Conservation (phyloP, 2,329 filamentous ascomycete species). For the Clarireedia paspali region DNA sequence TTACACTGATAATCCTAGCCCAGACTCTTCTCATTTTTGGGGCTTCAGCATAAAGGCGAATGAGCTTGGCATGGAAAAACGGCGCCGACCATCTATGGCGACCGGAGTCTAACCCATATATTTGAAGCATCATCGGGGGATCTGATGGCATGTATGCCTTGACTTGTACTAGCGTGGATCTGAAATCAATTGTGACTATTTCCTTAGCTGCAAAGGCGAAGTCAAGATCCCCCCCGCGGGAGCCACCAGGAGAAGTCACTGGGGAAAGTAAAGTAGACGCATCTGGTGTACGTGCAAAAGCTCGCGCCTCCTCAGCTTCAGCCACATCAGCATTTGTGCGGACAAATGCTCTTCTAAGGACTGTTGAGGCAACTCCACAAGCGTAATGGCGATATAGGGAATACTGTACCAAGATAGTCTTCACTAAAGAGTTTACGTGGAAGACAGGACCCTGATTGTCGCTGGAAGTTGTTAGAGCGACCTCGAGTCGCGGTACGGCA, state of each 20-base stretch:
- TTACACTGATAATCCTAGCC: constrained; percentile 80
- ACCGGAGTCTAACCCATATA: constrained; percentile 75
- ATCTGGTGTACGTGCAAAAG: constrained; percentile 9
- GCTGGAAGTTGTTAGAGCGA: constrained; percentile 76
- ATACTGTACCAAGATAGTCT: constrained; percentile 76
- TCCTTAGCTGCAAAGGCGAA: constrained; percentile 39
- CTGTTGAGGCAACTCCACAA: constrained; percentile 70
- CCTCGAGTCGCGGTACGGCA: constrained; percentile 76
- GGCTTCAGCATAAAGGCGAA: constrained; percentile 80
- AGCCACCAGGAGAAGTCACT: constrained; percentile 20
- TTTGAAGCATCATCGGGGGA: constrained; percentile 83
- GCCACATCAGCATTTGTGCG: constrained; percentile 40
- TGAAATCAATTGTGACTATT: constrained; percentile 74
- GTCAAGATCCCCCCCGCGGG: constrained; percentile 9
- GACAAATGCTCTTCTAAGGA: constrained; percentile 64
- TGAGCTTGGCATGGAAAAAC: constrained; percentile 67
- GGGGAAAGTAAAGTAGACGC: constrained; percentile 23
- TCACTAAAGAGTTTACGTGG: constrained; percentile 75
- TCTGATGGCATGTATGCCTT: constrained; percentile 85
- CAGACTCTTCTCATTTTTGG: constrained; percentile 77
- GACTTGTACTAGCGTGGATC: constrained; percentile 72
- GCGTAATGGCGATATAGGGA: constrained; percentile 93
- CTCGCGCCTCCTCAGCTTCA: constrained; percentile 33
- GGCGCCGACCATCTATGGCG: constrained; percentile 83
- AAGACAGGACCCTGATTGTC: constrained; percentile 84